A percentile compares a stretch with the other conserved stretches of the same genome.
Evolutionary conservation across 192 early-diverging fungal genomes (phyloP).

Genomic region (Phlyctochytrium bullatum): DNA sequence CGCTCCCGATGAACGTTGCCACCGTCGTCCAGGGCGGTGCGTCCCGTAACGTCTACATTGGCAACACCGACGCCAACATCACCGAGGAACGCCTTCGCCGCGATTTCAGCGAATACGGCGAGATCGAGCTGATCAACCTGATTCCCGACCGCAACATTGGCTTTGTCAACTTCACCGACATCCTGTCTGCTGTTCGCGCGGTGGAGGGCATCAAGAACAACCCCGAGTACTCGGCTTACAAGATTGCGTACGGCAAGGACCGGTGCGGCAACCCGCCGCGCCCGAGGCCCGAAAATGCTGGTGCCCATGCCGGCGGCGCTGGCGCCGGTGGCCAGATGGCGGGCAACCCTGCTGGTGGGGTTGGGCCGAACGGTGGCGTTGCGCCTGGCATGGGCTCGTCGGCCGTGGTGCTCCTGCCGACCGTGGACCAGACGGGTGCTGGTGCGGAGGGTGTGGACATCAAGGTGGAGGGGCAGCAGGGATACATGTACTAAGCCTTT

Average conservation of each 20-base stretch:
- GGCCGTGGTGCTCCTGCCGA: not conserved
- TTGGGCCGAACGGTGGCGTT: no score
- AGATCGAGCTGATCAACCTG: constrained; percentile 83
- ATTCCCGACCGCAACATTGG: constrained; percentile 78
- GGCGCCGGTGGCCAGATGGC: not conserved
- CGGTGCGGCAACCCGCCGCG: constrained; percentile 78
- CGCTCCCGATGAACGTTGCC: constrained; percentile 42
- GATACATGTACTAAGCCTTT: not conserved
- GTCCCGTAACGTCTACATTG: constrained; percentile 79
- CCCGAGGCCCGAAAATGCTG: constrained; percentile 14
- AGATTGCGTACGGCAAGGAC: constrained; percentile 84
- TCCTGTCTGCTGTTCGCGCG: constrained; percentile 71
- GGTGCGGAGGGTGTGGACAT: not conserved
- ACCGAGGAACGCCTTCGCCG: constrained; percentile 66
- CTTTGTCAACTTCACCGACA: constrained; percentile 84
- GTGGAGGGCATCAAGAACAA: constrained; percentile 66
- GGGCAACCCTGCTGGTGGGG: not conserved
- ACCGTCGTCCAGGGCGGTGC: constrained; percentile 63
- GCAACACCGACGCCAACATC: constrained; percentile 60
- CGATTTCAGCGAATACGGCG: constrained; percentile 83
- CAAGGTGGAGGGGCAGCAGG: no score
- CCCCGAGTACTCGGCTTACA: constrained; percentile 47
- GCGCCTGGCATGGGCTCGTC: not conserved
- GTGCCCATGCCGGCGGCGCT: not conserved
- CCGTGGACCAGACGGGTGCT: not conserved